These are phyloP conservation scores for Osmanthus fragrans DNA, from an alignment of 257 asterid genomes.

Conservation along the genomic window DNA sequence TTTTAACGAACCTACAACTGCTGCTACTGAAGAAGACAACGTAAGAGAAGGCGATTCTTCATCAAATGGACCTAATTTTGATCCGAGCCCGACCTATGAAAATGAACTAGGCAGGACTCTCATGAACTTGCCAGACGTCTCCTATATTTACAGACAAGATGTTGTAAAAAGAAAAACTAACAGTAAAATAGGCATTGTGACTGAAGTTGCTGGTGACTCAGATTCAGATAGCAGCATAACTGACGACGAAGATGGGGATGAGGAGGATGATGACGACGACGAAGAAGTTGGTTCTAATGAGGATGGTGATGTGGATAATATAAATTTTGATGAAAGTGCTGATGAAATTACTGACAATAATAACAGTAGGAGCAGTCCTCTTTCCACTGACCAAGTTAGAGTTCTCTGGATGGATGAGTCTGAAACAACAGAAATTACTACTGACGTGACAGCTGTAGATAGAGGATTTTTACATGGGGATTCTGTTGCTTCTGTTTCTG, in stretches of 20 bases:
- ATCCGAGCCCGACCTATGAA: constrained; percentile 37
- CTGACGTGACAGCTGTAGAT: constrained; percentile 67
- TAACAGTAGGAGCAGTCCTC: constrained; percentile 48
- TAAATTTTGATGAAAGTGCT: constrained; percentile 39
- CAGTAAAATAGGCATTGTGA: constrained; percentile 70
- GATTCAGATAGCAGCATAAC: constrained; percentile 79
- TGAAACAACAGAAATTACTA: constrained; percentile 58
- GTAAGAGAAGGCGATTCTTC: constrained; percentile 34
- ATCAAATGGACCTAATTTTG: constrained; percentile 29
- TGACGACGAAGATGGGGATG: constrained; percentile 72
- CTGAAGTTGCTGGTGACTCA: constrained; percentile 93
- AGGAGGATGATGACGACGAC: constrained; percentile 40
- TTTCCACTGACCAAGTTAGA: constrained; percentile 75
- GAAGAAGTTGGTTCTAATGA: constrained; percentile 37
- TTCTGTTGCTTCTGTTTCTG: constrained; percentile 83
- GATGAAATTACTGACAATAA: constrained; percentile 36
- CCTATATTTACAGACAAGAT: constrained; percentile 86
- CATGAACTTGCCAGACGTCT: constrained; percentile 49
- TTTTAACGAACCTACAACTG: constrained; percentile 33
- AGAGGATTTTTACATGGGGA: constrained; percentile 94
- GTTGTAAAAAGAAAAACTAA: constrained; percentile 59
- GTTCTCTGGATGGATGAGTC: constrained; percentile 86
- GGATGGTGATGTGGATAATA: constrained; percentile 39
- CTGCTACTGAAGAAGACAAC: constrained; percentile 24
- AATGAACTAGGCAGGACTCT: constrained; percentile 39